Base-by-base conservation (phyloP, 192 early-diverging fungal genomes). In the Spinellus fusiger region DNA sequence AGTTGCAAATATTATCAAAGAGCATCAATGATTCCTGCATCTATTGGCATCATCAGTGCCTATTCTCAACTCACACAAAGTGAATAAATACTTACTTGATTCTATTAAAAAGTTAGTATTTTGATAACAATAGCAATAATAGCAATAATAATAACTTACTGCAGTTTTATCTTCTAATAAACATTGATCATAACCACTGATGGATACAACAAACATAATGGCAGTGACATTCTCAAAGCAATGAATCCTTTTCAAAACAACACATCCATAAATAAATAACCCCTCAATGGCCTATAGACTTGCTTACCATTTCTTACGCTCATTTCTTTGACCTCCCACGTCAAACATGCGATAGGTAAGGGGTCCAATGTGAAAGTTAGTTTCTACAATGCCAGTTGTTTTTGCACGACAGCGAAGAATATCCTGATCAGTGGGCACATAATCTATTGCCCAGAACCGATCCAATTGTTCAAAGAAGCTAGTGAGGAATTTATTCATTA, bases 291-390 rank as follows among this genome's bases (percentile, higher is more conserved):
- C 4, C n/a, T 61, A 7, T 38, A 18, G 9, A 7, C 29, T 34
- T 26, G 31, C 23, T 16, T 63, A 47, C 95, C 95, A 95, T 80
- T 98, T 96, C 68, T 98, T 95, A 62, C 95, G 85, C 78, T 98
- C 95, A 53, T 89, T 92, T 56, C 95, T 86, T 79, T 98, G 95
- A 23, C 95, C 95, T 52, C 95, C 95, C 27, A 98, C 95, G 78
- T 98, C 95, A 76, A 93, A 91, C 90, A 98, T 93, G 57, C 90
- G 83, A 50, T 83, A 84, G 4, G 77, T 82, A 56, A 84, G 55
- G 1, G 69, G 55, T 0, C 79, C 76, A 15, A 84, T 51, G 40
- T 79, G 76, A 48, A 84, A 82, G 12, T 64, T 73, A 0, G 81
- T 84, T 56, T 85, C 83, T 9, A 80, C 76, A 25, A 85, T 84